A percentile compares a stretch with the other conserved stretches of the same genome.
These are phyloP conservation scores for Populus deltoides DNA, from an alignment of 345 rosid species.

Conservation along the genomic window DNA sequence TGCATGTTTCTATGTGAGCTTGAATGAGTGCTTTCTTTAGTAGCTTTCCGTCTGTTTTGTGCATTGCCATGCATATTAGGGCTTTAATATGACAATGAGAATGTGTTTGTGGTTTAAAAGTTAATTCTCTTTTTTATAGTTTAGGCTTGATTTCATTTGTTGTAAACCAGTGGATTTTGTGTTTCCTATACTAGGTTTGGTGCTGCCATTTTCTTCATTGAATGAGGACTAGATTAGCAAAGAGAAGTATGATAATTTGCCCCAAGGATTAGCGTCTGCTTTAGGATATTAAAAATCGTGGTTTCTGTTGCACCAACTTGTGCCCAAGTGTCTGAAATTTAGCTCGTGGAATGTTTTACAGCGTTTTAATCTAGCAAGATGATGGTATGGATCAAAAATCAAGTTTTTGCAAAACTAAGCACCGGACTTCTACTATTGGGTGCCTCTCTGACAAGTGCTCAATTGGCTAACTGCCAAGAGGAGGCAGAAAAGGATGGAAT, in stretches of 20 bases:
- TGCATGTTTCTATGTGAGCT: background rate
- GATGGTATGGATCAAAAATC: background rate
- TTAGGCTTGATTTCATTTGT: background rate
- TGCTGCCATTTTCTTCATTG: background rate
- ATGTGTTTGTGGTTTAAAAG: background rate
- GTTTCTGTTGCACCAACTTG: background rate
- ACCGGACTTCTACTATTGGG: background rate
- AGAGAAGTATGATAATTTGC: background rate
- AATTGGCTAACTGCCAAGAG: background rate
- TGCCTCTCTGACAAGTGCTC: background rate
- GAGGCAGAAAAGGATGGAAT: constrained; percentile 2
- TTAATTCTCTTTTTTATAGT: background rate
- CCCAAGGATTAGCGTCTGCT: background rate
- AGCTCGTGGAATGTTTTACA: background rate
- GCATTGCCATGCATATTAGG: background rate
- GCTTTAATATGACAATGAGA: background rate
- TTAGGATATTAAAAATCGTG: background rate
- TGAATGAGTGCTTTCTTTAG: background rate
- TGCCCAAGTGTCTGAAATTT: background rate
- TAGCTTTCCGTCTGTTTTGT: background rate
- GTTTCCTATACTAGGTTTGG: background rate
- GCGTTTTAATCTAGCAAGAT: background rate
- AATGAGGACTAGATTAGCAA: background rate
- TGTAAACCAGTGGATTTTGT: background rate
- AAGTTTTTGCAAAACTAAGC: background rate